phyloP scores from a whole-genome alignment of 2,329 filamentous ascomycete genomes.

The Penicillium verrucosum region DNA sequence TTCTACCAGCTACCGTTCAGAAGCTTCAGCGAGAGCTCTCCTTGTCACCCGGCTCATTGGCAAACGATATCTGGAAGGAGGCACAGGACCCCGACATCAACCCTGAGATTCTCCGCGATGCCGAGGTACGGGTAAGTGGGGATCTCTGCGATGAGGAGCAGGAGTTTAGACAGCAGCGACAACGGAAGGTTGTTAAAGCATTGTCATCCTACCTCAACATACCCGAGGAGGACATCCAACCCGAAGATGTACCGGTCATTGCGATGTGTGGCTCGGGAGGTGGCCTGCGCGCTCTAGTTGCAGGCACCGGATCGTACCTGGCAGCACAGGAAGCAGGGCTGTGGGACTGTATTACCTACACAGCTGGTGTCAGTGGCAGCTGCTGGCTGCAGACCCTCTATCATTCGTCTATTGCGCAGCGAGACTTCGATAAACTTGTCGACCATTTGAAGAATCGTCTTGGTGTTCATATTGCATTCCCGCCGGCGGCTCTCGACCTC shows the following conservation, averaged over 20 bases:
- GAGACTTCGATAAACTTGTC: constrained; percentile 66
- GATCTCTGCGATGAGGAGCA: constrained; percentile 82
- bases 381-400: constrained; percentile 93
- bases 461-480: constrained; percentile 87
- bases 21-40: constrained; percentile 88
- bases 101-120: constrained; percentile 81
- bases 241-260: constrained; percentile 88
- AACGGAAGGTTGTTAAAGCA: constrained; percentile 65
- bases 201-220: constrained; percentile 79
- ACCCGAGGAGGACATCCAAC: constrained; percentile 75
- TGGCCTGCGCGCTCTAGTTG: constrained; percentile 82
- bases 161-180: constrained; percentile 67
- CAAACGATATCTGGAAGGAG: constrained; percentile 90
- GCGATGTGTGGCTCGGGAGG: constrained; percentile 94
- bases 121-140: constrained; percentile 74
- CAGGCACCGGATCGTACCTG: constrained; percentile 81
- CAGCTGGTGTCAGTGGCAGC: constrained; percentile 89
- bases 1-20: constrained; percentile 70
- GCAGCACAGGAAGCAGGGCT: constrained; percentile 82
- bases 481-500: constrained; percentile 74
- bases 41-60: constrained; percentile 80
- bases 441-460: constrained; percentile 83
- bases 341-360: constrained; percentile 93
- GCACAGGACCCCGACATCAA: constrained; percentile 79
- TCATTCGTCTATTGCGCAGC: constrained; percentile 71